These are phyloP conservation scores for Saccharomycopsis fermentans DNA, from an alignment of 805 yeast genomes.

Conservation along the genomic window DNA sequence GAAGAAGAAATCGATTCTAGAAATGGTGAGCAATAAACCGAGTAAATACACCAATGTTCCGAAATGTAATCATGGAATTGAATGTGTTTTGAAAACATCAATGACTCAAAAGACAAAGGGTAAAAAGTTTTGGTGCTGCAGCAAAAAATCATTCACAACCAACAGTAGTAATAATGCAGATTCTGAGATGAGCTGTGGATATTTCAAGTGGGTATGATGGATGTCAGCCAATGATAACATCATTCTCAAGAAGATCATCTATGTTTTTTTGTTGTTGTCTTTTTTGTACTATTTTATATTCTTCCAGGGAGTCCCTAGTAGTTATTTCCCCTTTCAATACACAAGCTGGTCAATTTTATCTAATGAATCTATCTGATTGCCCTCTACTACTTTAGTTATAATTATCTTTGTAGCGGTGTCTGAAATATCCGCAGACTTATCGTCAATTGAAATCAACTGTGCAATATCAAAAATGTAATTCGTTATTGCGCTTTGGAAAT, in stretches of 20 bases:
- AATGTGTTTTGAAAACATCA: slow-evolving; percentile 38
- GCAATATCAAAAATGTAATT: not conserved
- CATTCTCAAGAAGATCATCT: no score
- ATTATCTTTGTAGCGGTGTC: not conserved
- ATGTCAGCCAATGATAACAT: no score
- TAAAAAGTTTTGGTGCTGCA: slow-evolving; percentile 45
- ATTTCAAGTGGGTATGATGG: slow-evolving; percentile 40
- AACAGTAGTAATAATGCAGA: slow-evolving; percentile 18
- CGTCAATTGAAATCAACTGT: not conserved
- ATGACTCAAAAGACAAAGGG: slow-evolving; percentile 36
- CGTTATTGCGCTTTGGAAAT: not conserved
- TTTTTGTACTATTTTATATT: no score
- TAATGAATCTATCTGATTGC: slow-evolving; percentile 2
- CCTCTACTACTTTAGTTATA: slow-evolving; percentile 6
- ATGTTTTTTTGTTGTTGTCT: no score
- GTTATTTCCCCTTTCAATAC: not conserved
- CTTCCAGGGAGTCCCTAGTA: no score
- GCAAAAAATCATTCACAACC: slow-evolving; percentile 22
- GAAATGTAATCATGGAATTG: slow-evolving; percentile 36
- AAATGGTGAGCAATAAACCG: not conserved
- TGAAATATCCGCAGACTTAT: not conserved
- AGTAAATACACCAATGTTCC: slow-evolving; percentile 26
- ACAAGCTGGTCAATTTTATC: not conserved
- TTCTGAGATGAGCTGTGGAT: slow-evolving; percentile 36
- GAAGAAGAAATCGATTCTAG: not conserved